Evolutionary conservation across 768 basidiomycete genomes (phyloP).

Genomic region (Suillus weaverae): DNA sequence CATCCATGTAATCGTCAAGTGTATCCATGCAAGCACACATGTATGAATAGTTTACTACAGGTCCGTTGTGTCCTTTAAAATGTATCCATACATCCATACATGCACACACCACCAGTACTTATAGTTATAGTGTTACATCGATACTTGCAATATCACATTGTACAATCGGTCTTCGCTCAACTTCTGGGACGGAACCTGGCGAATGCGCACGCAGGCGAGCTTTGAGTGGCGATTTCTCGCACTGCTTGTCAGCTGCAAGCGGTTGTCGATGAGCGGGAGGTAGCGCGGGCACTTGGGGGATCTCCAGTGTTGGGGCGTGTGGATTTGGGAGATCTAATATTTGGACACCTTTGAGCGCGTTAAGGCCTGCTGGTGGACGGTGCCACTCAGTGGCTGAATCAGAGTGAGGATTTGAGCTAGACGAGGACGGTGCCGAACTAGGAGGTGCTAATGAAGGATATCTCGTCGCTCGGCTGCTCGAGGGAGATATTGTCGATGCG

Average conservation of each 20-base stretch:
- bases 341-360: constrained; percentile 16
- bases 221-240: background rate
- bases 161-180: constrained; percentile 20
- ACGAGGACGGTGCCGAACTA: constrained; percentile 14
- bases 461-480: constrained; percentile 22
- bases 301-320: constrained; percentile 15
- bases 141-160: constrained; percentile 28
- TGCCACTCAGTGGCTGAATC: constrained; percentile 25
- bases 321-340: constrained; percentile 20
- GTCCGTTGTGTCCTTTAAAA: background rate
- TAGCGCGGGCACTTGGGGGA: background rate
- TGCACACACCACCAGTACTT: background rate
- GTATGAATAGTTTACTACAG: background rate
- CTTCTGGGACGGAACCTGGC: constrained; percentile 19
- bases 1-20: constrained; percentile 17
- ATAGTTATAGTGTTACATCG: constrained; percentile 14
- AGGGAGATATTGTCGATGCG: constrained; percentile 17
- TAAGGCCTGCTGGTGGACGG: constrained; percentile 25
- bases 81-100: background rate
- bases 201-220: constrained; percentile 25
- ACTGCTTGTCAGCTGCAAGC: background rate
- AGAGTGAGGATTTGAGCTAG: constrained; percentile 7
- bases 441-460: constrained; percentile 30
- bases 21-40: background rate
- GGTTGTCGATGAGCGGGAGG: background rate